Conservation (phyloP, 306 rosid species). For the Cucurbita ficifolia region DNA sequence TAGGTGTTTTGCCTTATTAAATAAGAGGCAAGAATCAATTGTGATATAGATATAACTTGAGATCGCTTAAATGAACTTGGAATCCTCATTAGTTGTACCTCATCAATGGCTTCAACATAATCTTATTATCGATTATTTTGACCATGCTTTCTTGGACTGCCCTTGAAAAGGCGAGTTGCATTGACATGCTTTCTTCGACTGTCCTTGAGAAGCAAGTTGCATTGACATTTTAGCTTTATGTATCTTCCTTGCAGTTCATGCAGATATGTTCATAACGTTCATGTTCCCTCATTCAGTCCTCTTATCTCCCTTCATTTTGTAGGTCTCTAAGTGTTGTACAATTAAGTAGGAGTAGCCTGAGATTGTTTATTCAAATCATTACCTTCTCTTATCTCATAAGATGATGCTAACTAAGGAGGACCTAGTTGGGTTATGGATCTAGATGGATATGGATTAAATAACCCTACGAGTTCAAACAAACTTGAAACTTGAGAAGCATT, state of each 20-base stretch:
- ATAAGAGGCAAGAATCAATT: not conserved
- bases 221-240: not conserved
- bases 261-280: not conserved
- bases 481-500: too few species aligned
- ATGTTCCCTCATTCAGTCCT: not conserved
- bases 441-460: not conserved
- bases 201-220: not conserved
- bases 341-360: not conserved
- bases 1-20: too few species aligned
- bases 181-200: not conserved
- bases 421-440: not conserved
- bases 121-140: not conserved
- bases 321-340: too few species aligned
- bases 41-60: not conserved
- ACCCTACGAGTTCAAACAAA: not conserved
- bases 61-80: not conserved
- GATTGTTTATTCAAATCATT: not conserved
- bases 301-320: not conserved
- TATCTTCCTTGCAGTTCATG: not conserved
- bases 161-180: not conserved
- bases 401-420: not conserved
- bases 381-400: not conserved
- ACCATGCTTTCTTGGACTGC: not conserved
- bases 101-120: not conserved
- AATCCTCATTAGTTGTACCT: not conserved